These are phyloP conservation scores for Emericellopsis terricola DNA, from an alignment of 495 filamentous ascomycete genomes.

Conservation along the genomic window DNA sequence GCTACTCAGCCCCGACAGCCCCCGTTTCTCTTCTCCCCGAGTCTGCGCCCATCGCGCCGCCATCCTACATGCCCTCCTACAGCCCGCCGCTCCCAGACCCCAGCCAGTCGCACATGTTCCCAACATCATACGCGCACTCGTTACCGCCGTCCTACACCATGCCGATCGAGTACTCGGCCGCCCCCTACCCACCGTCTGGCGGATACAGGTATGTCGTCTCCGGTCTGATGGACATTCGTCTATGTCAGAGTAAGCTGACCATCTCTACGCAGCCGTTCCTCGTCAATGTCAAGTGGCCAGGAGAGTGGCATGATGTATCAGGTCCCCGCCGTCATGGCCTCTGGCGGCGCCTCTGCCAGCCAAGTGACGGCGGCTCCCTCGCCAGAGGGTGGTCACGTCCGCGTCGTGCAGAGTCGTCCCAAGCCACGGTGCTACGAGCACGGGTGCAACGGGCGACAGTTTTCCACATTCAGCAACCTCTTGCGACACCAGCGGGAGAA, in stretches of 20 bases:
- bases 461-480: slow-evolving; percentile 90
- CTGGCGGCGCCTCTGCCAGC: background rate
- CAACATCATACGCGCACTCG: slow-evolving; percentile 10
- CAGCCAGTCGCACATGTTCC: slow-evolving; percentile 17
- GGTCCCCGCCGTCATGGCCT: slow-evolving; percentile 13
- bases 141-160: slow-evolving; percentile 12
- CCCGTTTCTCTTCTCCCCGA: slow-evolving; percentile 27
- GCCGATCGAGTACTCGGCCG: slow-evolving; percentile 7
- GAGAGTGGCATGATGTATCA: slow-evolving; percentile 27
- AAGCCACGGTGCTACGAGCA: slow-evolving; percentile 95
- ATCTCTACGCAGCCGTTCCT: background rate
- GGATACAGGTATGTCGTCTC: slow-evolving; percentile 27
- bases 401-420: slow-evolving; percentile 56
- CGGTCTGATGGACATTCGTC: too few relatives aligned
- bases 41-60: slow-evolving; percentile 14
- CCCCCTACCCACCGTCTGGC: slow-evolving; percentile 8
- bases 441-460: slow-evolving; percentile 83
- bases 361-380: slow-evolving; percentile 5
- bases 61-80: slow-evolving; percentile 24
- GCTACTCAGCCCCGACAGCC: slow-evolving; percentile 27
- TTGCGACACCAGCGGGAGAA: slow-evolving; percentile 88
- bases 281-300: slow-evolving; percentile 3
- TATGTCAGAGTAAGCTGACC: background rate
- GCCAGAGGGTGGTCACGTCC: slow-evolving; percentile 30
- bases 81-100: slow-evolving; percentile 24